These are phyloP conservation scores for Didymella segeticola DNA, from an alignment of 2,329 filamentous ascomycete genomes.

Conservation along the genomic window DNA sequence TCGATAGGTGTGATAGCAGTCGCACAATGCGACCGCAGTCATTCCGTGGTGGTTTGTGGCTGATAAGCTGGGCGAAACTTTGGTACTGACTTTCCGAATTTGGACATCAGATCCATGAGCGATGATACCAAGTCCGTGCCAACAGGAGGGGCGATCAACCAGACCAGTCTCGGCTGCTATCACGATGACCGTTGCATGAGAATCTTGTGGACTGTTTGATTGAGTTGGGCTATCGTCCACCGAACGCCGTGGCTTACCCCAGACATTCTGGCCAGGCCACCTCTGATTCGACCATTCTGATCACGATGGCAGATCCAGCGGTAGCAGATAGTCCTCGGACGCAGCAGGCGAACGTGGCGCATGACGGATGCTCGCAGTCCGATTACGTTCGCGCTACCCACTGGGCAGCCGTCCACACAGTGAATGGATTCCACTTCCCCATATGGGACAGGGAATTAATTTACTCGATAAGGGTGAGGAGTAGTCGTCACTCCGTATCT, in stretches of 20 bases:
- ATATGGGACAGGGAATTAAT: slow-evolving; percentile 31
- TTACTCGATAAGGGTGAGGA: slow-evolving; percentile 38
- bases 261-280: slow-evolving; percentile 13
- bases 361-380: slow-evolving; percentile 24
- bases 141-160: slow-evolving; percentile 34
- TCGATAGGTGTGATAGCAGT: slow-evolving; percentile 27
- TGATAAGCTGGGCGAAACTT: slow-evolving; percentile 26
- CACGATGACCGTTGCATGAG: slow-evolving; percentile 30
- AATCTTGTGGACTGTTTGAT: slow-evolving; percentile 20
- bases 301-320: slow-evolving; percentile 32
- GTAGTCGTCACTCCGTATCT: slow-evolving; percentile 13
- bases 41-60: slow-evolving; percentile 21
- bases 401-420: slow-evolving; percentile 26
- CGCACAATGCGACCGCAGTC: slow-evolving; percentile 19
- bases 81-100: slow-evolving; percentile 31
- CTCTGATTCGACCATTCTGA: slow-evolving; percentile 21
- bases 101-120: slow-evolving; percentile 40
- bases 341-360: slow-evolving; percentile 26
- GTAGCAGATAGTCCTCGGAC: slow-evolving; percentile 17
- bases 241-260: slow-evolving; percentile 15
- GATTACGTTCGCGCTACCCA: slow-evolving; percentile 37
- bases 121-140: slow-evolving; percentile 28
- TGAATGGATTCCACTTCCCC: slow-evolving; percentile 39
- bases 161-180: slow-evolving; percentile 32
- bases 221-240: slow-evolving; percentile 17